These are phyloP conservation scores for Wickerhamiella dianesei DNA, from an alignment of 805 yeast genomes.

Conservation along the genomic window DNA sequence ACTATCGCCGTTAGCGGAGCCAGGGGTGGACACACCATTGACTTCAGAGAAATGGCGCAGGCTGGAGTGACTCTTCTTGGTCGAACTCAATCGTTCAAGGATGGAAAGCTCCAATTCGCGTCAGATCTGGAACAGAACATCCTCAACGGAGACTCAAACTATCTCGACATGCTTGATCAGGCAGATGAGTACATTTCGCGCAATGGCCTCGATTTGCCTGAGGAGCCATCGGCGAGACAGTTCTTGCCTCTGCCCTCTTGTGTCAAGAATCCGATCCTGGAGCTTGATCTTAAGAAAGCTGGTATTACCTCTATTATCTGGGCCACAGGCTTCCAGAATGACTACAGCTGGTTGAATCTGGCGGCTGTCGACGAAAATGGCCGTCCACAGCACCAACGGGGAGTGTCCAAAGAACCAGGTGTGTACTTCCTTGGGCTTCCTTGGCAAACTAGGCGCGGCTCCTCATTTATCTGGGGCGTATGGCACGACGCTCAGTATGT, in stretches of 20 bases:
- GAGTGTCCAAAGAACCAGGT: conserved; percentile 13
- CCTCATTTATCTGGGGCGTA: conserved; percentile 17
- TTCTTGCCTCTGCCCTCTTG: conserved; percentile 10
- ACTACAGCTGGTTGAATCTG: conserved; percentile 12
- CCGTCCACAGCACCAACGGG: conserved; percentile 11
- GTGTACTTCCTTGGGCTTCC: conserved; percentile 15
- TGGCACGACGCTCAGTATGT: conserved; percentile 15
- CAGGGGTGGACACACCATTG: conserved; percentile 14
- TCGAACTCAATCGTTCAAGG: conserved; percentile 6
- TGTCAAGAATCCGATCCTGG: conserved; percentile 6
- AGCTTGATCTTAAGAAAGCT: conserved; percentile 6
- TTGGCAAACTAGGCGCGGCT: conserved; percentile 15
- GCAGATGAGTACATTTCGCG: conserved; percentile 10
- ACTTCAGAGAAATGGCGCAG: conserved; percentile 11
- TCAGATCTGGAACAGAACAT: conserved; percentile 8
- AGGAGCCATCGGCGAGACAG: conserved; percentile 10
- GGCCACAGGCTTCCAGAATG: conserved; percentile 15
- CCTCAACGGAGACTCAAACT: conserved; percentile 11
- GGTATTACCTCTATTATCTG: conserved; percentile 11
- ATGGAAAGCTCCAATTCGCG: conserved; percentile 7
- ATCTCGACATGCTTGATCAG: conserved; percentile 9
- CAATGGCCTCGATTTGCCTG: conserved; percentile 12
- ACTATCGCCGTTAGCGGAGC: conserved; percentile 17
- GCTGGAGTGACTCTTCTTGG: conserved; percentile 11
- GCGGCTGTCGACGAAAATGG: conserved; percentile 1